Evolutionary conservation across 164 flowering plant genomes (phyloP), one percentile per base, ranked within the genome.

Genomic region (Stephania yunnanensis): DNA sequence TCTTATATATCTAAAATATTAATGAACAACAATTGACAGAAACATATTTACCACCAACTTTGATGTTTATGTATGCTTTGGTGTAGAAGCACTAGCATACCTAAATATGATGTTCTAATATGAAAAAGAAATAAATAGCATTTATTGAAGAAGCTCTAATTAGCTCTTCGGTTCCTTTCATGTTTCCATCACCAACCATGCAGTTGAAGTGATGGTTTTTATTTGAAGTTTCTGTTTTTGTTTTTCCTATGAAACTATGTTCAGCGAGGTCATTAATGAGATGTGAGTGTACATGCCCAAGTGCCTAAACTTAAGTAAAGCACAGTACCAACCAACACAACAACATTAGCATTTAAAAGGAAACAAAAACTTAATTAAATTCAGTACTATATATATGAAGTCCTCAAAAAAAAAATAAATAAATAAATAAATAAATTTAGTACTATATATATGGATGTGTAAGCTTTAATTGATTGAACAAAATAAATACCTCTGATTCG

Each of bases 401-500:
- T 25, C 25, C 25, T 25, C 25, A 25, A 25, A 25, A 25, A 25
- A 25, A 25, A 25, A 25, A 25, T 25, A 25, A 25, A 25, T 25
- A 25, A 25, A 25, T 25, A 25, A 25, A 25, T 25, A 25, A 25
- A 25, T 25, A 25, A 25, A 25, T 25, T 25, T 25, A 25, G 25
- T 25, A 25, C 25, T 25, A 0, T 25, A 25, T 25, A 25, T 25
- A 25, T 1, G 20, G n/a, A n/a, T n/a, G n/a, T n/a, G n/a, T 20
- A 19, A 19, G 25, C 66, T 45, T 46, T 10, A 66, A 71, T 44
- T 69, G 52, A 36, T 36, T 36, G 42, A 36, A 36, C 42, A 36
- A 36, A 36, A 42, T 75, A 82, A 81, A 68, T 91, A 95, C 99
- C 99, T 95, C 94, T 72, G 94, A 90, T 90, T 95, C 99, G 87